phyloP scores from a whole-genome alignment of 1,139 yeast genomes.

The Spencermartinsiella ligniputridi region DNA sequence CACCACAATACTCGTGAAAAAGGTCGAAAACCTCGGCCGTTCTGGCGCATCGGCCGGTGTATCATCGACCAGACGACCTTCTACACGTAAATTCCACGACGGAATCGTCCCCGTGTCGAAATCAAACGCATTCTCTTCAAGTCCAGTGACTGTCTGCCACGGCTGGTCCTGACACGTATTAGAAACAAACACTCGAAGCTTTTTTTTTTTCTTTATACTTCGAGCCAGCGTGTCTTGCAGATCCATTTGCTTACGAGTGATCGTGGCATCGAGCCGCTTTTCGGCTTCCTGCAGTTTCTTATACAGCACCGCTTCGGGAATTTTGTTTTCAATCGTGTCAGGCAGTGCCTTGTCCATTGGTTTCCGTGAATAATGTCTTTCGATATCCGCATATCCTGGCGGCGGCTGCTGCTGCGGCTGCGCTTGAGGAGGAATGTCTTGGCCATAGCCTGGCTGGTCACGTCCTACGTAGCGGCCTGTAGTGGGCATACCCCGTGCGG shows the following conservation, averaged over 20 bases:
- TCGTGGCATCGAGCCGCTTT: slow-evolving; percentile 69
- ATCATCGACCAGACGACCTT: slow-evolving; percentile 68
- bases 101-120: slow-evolving; percentile 39
- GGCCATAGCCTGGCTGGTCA: neutral
- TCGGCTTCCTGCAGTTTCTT: slow-evolving; percentile 74
- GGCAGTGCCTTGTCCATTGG: slow-evolving; percentile 76
- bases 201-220: slow-evolving; percentile 44
- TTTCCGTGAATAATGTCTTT: slow-evolving; percentile 35
- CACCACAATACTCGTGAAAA: slow-evolving; percentile 77
- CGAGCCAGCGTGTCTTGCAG: slow-evolving; percentile 62
- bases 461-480: neutral
- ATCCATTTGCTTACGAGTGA: slow-evolving; percentile 79
- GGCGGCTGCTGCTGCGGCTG: neutral
- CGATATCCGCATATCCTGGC: slow-evolving; percentile 6
- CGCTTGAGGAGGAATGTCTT: neutral
- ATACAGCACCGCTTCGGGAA: slow-evolving; percentile 73
- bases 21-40: slow-evolving; percentile 67
- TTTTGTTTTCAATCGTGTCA: slow-evolving; percentile 49
- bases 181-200: slow-evolving; percentile 75
- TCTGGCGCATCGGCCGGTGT: slow-evolving; percentile 33
- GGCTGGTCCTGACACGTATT: slow-evolving; percentile 84
- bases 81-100: slow-evolving; percentile 81
- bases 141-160: slow-evolving; percentile 57
- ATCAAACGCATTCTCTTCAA: slow-evolving; percentile 38
- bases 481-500: neutral